A percentile compares a stretch with the other conserved stretches of the same genome.
Evolutionary conservation across 2,329 filamentous ascomycete species (phyloP).

Genomic region (Alternaria sp.): DNA sequence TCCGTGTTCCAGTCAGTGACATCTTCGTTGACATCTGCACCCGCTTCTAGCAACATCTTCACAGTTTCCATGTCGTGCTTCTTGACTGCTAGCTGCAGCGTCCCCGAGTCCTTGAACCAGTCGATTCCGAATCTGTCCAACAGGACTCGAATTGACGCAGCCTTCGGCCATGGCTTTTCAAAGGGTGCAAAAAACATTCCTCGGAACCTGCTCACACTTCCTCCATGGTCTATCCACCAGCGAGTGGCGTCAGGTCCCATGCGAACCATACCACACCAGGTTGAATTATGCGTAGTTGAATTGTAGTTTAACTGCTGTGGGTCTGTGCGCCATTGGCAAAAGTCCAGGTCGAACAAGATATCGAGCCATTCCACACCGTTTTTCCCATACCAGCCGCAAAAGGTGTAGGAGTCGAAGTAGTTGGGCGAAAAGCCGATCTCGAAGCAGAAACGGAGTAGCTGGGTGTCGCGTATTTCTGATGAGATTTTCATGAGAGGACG

Average conservation of each 20-base stretch:
- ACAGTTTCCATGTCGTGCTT: constrained; percentile 11
- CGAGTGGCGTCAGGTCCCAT: constrained; percentile 11
- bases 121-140: constrained; percentile 6
- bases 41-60: constrained; percentile 10
- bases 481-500: constrained; percentile 8
- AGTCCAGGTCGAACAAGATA: constrained; percentile 10
- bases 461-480: not conserved
- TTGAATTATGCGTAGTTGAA: not conserved
- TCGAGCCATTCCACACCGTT: constrained; percentile 8
- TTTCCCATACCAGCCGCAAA: not conserved
- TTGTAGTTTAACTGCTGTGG: not conserved
- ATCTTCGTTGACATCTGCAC: constrained; percentile 7
- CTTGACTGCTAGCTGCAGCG: constrained; percentile 6
- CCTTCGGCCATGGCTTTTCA: constrained; percentile 3
- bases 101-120: constrained; percentile 8
- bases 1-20: constrained; percentile 6
- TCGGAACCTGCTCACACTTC: not conserved
- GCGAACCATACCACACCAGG: constrained; percentile 6
- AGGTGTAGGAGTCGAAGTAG: not conserved
- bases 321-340: constrained; percentile 9
- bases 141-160: not conserved
- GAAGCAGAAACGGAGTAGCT: constrained; percentile 8
- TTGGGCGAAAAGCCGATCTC: constrained; percentile 1
- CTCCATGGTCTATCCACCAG: constrained; percentile 13
- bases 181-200: not conserved